Conservation (phyloP, 495 filamentous ascomycete genomes). For the Amniculicola lignicola region DNA sequence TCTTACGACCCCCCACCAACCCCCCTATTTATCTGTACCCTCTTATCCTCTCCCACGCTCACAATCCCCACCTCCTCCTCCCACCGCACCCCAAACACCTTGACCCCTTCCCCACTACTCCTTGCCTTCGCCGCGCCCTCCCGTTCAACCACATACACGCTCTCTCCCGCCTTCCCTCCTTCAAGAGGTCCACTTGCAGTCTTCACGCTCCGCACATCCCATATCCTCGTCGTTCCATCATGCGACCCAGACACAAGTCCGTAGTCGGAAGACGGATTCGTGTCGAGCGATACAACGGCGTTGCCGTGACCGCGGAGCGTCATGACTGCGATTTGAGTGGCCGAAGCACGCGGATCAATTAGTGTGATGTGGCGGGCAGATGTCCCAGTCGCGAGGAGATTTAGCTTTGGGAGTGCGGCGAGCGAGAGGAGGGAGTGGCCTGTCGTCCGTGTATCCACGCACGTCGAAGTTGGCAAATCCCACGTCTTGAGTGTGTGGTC, state of each 20-base stretch:
- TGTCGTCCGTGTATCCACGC: slow-evolving; percentile 76
- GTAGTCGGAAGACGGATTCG: slow-evolving; percentile 70
- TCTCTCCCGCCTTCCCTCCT: slow-evolving; percentile 67
- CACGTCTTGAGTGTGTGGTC: slow-evolving; percentile 88
- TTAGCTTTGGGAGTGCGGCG: slow-evolving; percentile 60
- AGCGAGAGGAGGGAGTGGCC: slow-evolving; percentile 77
- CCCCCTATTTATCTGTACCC: slow-evolving; percentile 88
- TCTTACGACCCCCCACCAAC: slow-evolving; percentile 32
- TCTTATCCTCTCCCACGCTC: slow-evolving; percentile 86
- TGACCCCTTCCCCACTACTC: slow-evolving; percentile 69
- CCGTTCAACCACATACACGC: slow-evolving; percentile 75
- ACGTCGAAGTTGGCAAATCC: slow-evolving; percentile 73
- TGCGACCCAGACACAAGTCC: slow-evolving; percentile 77
- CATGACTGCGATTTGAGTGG: slow-evolving; percentile 71
- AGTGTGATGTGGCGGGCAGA: slow-evolving; percentile 84
- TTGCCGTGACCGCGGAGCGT: slow-evolving; percentile 88
- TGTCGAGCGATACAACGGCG: slow-evolving; percentile 67
- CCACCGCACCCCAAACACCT: slow-evolving; percentile 91
- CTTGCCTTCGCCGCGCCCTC: slow-evolving; percentile 53
- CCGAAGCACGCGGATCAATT: slow-evolving; percentile 77
- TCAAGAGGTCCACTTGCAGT: slow-evolving; percentile 25
- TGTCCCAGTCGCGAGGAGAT: slow-evolving; percentile 79
- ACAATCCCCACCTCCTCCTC: slow-evolving; percentile 81
- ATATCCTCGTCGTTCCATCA: slow-evolving; percentile 86
- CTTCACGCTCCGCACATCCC: slow-evolving; percentile 68